Evolutionary conservation across 768 basidiomycete genomes (phyloP).

Genomic region (Cytidiella melzeri): DNA sequence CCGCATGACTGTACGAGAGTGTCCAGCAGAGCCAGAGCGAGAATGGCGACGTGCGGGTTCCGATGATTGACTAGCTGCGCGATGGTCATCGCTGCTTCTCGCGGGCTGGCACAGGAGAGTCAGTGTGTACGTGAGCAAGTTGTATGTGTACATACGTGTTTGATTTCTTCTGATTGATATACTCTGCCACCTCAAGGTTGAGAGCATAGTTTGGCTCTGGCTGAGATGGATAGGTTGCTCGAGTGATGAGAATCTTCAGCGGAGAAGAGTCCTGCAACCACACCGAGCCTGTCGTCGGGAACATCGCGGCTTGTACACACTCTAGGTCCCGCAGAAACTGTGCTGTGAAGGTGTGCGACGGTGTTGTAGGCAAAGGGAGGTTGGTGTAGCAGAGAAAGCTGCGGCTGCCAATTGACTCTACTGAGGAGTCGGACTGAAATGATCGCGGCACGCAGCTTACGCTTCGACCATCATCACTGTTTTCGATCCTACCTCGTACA

Average conservation of each 20-base stretch:
- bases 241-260: constrained; percentile 66
- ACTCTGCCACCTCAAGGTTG: constrained; percentile 91
- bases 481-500: no score
- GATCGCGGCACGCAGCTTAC: no score
- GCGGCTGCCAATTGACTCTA: no score
- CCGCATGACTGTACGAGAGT: constrained; percentile 94
- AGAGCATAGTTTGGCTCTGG: constrained; percentile 88
- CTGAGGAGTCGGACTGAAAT: no score
- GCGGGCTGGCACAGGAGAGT: constrained; percentile 40
- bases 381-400: no score
- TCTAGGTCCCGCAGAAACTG: no score
- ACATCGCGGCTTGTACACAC: constrained; percentile 2
- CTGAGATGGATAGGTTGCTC: constrained; percentile 82
- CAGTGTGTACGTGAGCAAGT: not conserved
- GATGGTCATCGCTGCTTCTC: constrained; percentile 85
- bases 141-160: constrained; percentile 63
- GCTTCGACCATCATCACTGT: no score
- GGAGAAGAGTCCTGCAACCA: constrained; percentile 51
- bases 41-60: constrained; percentile 85
- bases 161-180: constrained; percentile 91
- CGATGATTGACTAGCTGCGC: constrained; percentile 86
- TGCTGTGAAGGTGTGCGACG: no score
- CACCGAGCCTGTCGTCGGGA: constrained; percentile 7
- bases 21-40: constrained; percentile 81
- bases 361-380: no score